A percentile compares a stretch with the other conserved stretches of the same genome.
These are phyloP conservation scores for Penicillium thymicola DNA, from an alignment of 2,329 filamentous ascomycete genomes.

Conservation along the genomic window DNA sequence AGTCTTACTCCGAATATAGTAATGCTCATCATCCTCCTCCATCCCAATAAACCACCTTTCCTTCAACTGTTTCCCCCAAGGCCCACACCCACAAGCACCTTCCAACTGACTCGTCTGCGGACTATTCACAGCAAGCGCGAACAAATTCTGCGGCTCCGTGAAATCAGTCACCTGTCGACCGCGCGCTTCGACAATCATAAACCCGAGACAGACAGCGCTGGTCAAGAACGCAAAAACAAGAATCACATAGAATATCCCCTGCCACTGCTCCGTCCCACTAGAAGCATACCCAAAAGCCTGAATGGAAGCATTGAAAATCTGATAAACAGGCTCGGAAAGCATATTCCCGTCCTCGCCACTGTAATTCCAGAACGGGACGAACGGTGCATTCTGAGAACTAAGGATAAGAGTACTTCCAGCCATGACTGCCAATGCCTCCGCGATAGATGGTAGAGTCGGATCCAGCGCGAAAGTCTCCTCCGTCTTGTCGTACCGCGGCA, in stretches of 20 bases:
- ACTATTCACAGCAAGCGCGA: conserved; percentile 67
- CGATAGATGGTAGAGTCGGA: conserved; percentile 60
- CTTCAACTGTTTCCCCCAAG: conserved; percentile 49
- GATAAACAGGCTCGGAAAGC: conserved; percentile 48
- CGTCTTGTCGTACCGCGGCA: conserved; percentile 39
- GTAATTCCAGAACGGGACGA: conserved; percentile 56
- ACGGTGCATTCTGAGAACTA: conserved; percentile 58
- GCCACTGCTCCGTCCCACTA: conserved; percentile 59
- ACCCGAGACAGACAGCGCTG: conserved; percentile 63
- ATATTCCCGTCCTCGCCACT: conserved; percentile 22
- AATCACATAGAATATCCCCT: conserved; percentile 65
- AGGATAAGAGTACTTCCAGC: conserved; percentile 64
- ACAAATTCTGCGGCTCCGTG: conserved; percentile 73
- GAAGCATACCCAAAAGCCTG: conserved; percentile 68
- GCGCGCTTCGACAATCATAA: conserved; percentile 55
- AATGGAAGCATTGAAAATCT: conserved; percentile 63
- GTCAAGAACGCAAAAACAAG: conserved; percentile 64
- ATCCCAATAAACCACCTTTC: conserved; percentile 46
- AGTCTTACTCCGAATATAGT: conserved; percentile 46
- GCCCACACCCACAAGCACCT: conserved; percentile 57
- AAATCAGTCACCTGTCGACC: conserved; percentile 70
- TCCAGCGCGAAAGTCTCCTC: conserved; percentile 42
- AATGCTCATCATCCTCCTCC: conserved; percentile 51
- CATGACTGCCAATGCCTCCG: conserved; percentile 70
- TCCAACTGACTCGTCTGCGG: conserved; percentile 52